Evolutionary conservation across 208 protist species (phyloP).

Genomic region (Leishmania martiniquensis): DNA sequence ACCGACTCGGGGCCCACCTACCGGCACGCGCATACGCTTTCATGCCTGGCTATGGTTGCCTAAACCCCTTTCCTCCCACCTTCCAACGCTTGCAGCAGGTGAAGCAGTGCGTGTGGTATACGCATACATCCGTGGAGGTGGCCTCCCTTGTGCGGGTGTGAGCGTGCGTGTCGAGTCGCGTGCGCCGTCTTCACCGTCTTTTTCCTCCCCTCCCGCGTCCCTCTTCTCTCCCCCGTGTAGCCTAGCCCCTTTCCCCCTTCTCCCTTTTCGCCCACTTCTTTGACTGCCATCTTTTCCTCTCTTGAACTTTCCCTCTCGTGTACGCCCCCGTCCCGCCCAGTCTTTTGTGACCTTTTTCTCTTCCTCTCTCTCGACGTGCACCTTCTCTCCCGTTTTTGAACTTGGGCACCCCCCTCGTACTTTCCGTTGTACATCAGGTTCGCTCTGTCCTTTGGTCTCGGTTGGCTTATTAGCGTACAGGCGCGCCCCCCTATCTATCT

Average conservation of each 20-base stretch:
- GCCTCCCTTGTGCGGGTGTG: background rate
- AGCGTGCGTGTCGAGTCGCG: background rate
- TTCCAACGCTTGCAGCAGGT: background rate
- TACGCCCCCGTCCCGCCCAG: background rate
- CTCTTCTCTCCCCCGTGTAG: background rate
- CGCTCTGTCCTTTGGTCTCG: no score
- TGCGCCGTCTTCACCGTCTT: background rate
- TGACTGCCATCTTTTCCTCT: background rate
- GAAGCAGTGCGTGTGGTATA: slow-evolving; percentile 1
- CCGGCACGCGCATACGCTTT: background rate
- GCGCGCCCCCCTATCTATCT: background rate
- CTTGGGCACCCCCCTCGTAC: no score
- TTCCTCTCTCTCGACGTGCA: background rate
- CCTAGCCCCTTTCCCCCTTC: background rate
- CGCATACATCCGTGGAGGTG: background rate
- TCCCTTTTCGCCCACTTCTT: background rate
- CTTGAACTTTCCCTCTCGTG: background rate
- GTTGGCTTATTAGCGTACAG: no score
- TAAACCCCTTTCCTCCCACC: background rate
- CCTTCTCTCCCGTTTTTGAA: no score
- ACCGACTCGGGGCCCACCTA: background rate
- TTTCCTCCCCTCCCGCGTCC: background rate
- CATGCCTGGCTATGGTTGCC: background rate
- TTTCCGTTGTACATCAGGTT: no score
- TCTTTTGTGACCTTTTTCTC: background rate